Conservation (phyloP, 164 flowering plant species). For the Stephania yunnanensis region DNA sequence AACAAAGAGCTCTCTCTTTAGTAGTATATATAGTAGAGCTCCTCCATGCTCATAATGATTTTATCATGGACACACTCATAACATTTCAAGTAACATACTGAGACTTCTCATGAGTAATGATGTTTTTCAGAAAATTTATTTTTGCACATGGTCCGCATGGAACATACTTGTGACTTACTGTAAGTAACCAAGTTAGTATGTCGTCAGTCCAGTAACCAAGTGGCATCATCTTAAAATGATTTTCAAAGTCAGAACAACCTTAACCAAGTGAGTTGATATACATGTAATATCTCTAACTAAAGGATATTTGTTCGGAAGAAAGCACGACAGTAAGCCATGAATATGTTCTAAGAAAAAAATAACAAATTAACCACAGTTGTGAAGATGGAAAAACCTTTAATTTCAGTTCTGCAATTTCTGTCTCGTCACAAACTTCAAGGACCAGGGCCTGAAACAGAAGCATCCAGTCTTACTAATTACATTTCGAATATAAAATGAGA, state of each 20-base stretch:
- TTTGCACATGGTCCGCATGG: background rate
- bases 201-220: background rate
- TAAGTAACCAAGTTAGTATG: background rate
- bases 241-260: background rate
- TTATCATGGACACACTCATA: background rate
- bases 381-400: slow-evolving; percentile 42
- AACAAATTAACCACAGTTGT: background rate
- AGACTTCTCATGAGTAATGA: background rate
- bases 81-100: background rate
- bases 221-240: background rate
- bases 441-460: slow-evolving; percentile 45
- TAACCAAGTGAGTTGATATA: background rate
- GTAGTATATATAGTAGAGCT: background rate
- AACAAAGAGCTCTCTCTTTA: background rate
- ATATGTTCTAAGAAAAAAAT: background rate
- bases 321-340: background rate
- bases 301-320: background rate
- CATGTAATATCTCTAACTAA: background rate
- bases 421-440: slow-evolving; percentile 76
- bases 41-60: background rate
- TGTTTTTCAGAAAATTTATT: background rate
- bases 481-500: background rate
- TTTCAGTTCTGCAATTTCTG: slow-evolving; percentile 76
- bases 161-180: background rate
- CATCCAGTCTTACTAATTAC: background rate